These are phyloP conservation scores for Coniella vitis DNA, from an alignment of 2,329 filamentous ascomycete genomes.

Conservation along the genomic window DNA sequence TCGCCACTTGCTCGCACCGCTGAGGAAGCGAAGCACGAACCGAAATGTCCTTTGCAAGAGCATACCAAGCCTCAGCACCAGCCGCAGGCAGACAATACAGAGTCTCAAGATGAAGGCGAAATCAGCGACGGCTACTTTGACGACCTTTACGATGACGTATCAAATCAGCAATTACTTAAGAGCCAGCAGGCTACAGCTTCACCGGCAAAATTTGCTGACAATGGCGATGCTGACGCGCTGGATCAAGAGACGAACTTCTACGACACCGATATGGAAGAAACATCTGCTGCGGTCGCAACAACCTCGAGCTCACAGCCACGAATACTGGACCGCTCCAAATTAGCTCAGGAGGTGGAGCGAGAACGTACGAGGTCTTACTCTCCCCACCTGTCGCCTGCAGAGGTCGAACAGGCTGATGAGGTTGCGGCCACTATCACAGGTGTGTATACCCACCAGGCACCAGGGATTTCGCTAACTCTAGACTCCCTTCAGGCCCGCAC, in stretches of 20 bases:
- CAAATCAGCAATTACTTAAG: constrained; percentile 23
- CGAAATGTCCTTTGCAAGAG: constrained; percentile 1
- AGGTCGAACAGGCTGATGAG: constrained; percentile 29
- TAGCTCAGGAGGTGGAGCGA: constrained; percentile 26
- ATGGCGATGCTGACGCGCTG: neutral
- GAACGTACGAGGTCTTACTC: constrained; percentile 48
- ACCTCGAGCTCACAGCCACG: constrained; percentile 9
- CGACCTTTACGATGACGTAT: constrained; percentile 41
- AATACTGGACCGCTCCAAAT: constrained; percentile 5
- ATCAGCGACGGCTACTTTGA: constrained; percentile 63
- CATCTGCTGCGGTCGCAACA: constrained; percentile 11
- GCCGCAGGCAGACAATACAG: constrained; percentile 5
- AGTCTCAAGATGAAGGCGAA: constrained; percentile 63
- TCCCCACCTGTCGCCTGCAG: constrained; percentile 43
- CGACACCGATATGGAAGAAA: constrained; percentile 22
- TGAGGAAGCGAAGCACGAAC: neutral
- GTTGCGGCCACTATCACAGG: neutral
- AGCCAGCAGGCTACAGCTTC: neutral
- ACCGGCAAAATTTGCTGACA: neutral
- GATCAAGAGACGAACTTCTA: constrained; percentile 23
- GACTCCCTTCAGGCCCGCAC: neutral
- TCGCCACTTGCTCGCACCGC: neutral
- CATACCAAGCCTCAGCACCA: constrained; percentile 2
- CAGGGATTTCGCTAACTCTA: neutral
- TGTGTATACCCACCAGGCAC: neutral